A percentile compares a stretch with the other conserved stretches of the same genome.
These are phyloP conservation scores for Neopestalotiopsis clavispora DNA, from an alignment of 2,329 filamentous ascomycete genomes.

Conservation along the genomic window DNA sequence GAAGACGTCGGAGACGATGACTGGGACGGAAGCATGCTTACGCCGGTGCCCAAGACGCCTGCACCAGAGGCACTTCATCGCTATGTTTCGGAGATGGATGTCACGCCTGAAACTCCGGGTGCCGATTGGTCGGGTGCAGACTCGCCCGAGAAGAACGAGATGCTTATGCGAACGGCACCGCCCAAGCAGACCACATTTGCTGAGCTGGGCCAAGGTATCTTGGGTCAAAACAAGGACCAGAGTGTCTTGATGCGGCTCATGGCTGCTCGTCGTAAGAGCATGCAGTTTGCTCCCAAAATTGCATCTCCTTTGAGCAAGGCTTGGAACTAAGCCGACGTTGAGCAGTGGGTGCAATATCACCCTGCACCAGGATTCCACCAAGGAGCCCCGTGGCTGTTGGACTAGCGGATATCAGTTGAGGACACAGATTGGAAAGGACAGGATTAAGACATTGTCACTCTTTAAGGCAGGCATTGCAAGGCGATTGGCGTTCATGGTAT, in stretches of 20 bases:
- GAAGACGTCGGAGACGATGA: conserved; percentile 38
- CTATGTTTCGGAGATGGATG: conserved; percentile 49
- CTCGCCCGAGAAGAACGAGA: conserved; percentile 39
- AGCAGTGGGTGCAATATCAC: not conserved
- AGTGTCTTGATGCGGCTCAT: conserved; percentile 67
- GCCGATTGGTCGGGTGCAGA: conserved; percentile 37
- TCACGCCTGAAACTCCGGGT: conserved; percentile 51
- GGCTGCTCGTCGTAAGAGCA: conserved; percentile 75
- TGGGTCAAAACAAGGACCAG: conserved; percentile 58
- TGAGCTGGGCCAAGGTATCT: conserved; percentile 48
- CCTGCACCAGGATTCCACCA: no score
- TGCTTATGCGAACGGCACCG: conserved; percentile 60
- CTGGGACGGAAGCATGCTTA: conserved; percentile 50
- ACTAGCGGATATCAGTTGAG: not conserved
- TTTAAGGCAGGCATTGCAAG: conserved; percentile 2
- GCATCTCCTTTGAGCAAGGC: conserved; percentile 71
- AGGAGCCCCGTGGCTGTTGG: not conserved
- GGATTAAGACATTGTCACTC: conserved; percentile 1
- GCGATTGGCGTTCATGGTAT: conserved; percentile 6
- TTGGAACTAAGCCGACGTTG: conserved; percentile 43
- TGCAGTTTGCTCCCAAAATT: conserved; percentile 78
- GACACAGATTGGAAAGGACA: not conserved
- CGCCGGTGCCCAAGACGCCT: conserved; percentile 63
- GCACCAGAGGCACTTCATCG: conserved; percentile 58
- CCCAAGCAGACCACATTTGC: conserved; percentile 47